Percentiles rank a stretch among this genome's conserved stretches.
Conservation (phyloP, 2,329 filamentous ascomycete genomes). For the Alternaria viburni region DNA sequence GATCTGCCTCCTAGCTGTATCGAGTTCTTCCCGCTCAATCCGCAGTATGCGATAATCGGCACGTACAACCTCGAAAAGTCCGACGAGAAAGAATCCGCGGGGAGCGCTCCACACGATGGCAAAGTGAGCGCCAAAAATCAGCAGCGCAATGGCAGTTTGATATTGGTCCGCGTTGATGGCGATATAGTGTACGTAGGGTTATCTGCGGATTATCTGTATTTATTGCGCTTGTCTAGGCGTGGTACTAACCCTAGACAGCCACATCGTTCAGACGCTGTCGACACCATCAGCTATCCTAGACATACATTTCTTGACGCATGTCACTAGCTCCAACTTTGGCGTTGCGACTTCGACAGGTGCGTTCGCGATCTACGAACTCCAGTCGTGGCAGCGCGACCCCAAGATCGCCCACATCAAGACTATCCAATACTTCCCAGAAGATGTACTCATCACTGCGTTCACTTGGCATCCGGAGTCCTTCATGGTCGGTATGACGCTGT, state of each 20-base stretch:
- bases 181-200: slow-evolving; percentile 62
- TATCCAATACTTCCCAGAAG: slow-evolving; percentile 60
- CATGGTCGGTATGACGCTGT: slow-evolving; percentile 73
- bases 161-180: slow-evolving; percentile 66
- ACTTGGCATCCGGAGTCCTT: slow-evolving; percentile 69
- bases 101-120: slow-evolving; percentile 25
- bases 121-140: slow-evolving; percentile 55
- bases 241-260: slow-evolving; percentile 16
- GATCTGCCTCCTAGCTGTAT: slow-evolving; percentile 78
- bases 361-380: slow-evolving; percentile 67
- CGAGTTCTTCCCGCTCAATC: slow-evolving; percentile 70
- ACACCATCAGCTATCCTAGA: slow-evolving; percentile 81
- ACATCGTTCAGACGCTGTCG: slow-evolving; percentile 62
- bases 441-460: slow-evolving; percentile 73
- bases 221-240: background rate
- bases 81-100: slow-evolving; percentile 34
- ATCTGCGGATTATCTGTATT: background rate
- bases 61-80: slow-evolving; percentile 77
- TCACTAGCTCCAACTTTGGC: slow-evolving; percentile 65
- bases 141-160: slow-evolving; percentile 73
- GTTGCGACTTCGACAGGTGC: slow-evolving; percentile 79
- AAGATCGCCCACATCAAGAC: slow-evolving; percentile 46
- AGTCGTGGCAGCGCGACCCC: slow-evolving; percentile 14
- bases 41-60: slow-evolving; percentile 76
- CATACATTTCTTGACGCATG: slow-evolving; percentile 71